Evolutionary conservation across 805 yeast genomes (phyloP), one percentile per base, ranked within the genome.

Genomic region (Candida pini): DNA sequence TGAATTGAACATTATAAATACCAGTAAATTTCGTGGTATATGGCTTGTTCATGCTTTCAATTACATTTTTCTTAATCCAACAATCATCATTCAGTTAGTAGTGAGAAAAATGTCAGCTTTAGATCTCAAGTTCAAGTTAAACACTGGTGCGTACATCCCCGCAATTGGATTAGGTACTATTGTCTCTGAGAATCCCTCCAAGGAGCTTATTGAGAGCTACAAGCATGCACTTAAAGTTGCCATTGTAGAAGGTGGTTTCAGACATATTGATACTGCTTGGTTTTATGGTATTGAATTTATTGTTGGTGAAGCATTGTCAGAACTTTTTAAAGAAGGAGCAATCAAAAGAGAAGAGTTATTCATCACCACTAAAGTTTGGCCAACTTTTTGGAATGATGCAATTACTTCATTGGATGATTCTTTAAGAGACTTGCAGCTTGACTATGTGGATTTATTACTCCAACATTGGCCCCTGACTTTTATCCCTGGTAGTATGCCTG

Each of bases 111-210:
- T 43, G 48, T 46, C 47, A 15, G 34, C 38, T 16, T 33, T 47
- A n/a, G 6, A 28, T 7, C 17, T 39, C n/a, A 42, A 39, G 8
- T 34, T 66, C 41, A 67, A 66, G 28, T 62, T 79, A 38, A 81
- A 81, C 69, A 72, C 74, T 40, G 90, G 92, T 17, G 65, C 62
- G 20, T 44, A 50, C 20, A 78, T 84, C 42, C 90, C 90, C 17
- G 70, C 66, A 9, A 66, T 84, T 25, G 90, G 86, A 5, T 70
- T 81, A 33, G 92, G 94, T 30, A 82, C 94, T n/a, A n/a, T n/a
- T n/a, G 53, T 45, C 12, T 42, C 43, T 31, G 21, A 36, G 1
- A 44, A 35, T 1, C 49, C 45, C 14, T 27, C 28, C 6, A 28
- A 30, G 10, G 25, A 32, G 1, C 8, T 22, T 4, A n/a, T n/a